Conservation (phyloP, 1,284 basidiomycete genomes). For the Malassezia equina region DNA sequence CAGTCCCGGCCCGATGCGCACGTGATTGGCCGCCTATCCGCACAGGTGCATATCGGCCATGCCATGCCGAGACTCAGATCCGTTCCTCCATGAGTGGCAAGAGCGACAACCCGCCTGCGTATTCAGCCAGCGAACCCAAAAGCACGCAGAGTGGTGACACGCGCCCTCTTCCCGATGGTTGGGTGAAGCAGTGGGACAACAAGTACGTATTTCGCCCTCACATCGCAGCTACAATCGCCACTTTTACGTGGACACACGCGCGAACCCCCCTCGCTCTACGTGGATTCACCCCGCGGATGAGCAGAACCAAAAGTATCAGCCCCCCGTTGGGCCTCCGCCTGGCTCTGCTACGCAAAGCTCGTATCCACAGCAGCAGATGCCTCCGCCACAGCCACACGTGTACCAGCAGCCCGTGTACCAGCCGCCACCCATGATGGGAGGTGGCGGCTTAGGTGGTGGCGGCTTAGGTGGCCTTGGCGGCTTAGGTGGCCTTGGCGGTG, state of each 20-base stretch:
- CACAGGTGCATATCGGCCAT: neutral
- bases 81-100: constrained; percentile 3
- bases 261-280: constrained; percentile 37
- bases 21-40: neutral
- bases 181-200: constrained; percentile 41
- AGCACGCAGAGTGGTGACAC: constrained; percentile 16
- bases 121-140: neutral
- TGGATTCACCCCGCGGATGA: constrained; percentile 40
- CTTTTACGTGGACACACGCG: constrained; percentile 44
- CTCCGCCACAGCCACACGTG: constrained; percentile 19
- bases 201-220: constrained; percentile 20
- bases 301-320: constrained; percentile 19
- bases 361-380: neutral
- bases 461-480: constrained; percentile 27
- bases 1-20: neutral
- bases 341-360: constrained; percentile 9
- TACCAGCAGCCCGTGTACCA: constrained; percentile 27
- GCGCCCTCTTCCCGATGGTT: constrained; percentile 33
- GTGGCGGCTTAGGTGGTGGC: constrained; percentile 27
- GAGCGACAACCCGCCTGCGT: constrained; percentile 10
- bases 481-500: constrained; percentile 27
- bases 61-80: neutral
- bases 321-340: constrained; percentile 27
- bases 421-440: constrained; percentile 11
- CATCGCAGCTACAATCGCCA: constrained; percentile 30